Evolutionary conservation across 495 filamentous ascomycete genomes (phyloP), one percentile per base, ranked within the genome.

Genomic region (Mycothermus thermophilus): DNA sequence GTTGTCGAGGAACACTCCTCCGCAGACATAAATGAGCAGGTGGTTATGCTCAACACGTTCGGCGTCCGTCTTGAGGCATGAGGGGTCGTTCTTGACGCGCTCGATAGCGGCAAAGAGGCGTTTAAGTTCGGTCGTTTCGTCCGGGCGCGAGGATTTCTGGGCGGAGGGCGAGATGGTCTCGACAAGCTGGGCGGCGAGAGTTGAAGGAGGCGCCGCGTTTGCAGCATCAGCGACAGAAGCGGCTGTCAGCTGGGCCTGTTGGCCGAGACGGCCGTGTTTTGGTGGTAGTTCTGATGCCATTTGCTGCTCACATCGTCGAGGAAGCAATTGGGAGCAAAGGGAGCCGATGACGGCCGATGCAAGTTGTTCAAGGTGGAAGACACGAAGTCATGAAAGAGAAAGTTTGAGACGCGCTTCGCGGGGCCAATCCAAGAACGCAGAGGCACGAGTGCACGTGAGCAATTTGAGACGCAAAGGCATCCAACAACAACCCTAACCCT

Each of bases 1-100:
- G 23, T 63, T 63, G 36, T 82, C 82, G 2, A 97, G 57, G 14
- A 87, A 80, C 28, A 83, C 83, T 46, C 81, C 75, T 32, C 82
- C 68, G 43, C 92, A 78, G 40, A 93, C 79, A 43, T 76, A 78
- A 22, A 96, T 77, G 16, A 96, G 67, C 56, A 82, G 78, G 51
- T 81, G 75, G 42, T 88, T 83, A 51, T 85, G 72, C 6, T 75
- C 68, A 31, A 82, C 55, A 40, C 77, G 74, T 34, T 82, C 74
- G 38, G 78, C 72, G 5, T 66, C 35, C n/a, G 64, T 50, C 38
- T 62, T 48, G 18, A 64, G 43, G n/a, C 54, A 42, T 7, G 41
- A 42, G 11, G 61, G 58, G 12, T 66, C 40, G 29, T 55, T 53
- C 28, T 65, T 63, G 27, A 60, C 55, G 0, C 52, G 46, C 22